Evolutionary conservation across 176 grass and related monocot species (phyloP), one percentile per base, ranked within the genome.

Genomic region (Phyllostachys edulis): DNA sequence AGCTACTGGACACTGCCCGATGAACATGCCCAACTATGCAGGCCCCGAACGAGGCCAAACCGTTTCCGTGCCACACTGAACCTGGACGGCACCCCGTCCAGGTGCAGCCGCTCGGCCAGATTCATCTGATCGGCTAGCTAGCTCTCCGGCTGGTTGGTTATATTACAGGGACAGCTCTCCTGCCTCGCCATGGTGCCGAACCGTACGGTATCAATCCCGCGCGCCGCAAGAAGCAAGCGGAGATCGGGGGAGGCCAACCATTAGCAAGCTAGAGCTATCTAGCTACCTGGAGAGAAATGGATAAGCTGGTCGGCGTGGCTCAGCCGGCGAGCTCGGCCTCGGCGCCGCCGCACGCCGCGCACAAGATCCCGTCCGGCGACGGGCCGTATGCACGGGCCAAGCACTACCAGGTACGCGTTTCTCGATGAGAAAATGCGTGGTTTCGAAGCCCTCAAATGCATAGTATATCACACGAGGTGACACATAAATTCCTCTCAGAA

Each of bases 351-450:
- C 87, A 94, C 73, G 86, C 86, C 29, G 61, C 87, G 44, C 78
- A 89, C 78, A 99, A 99, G 77, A 94, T 99, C 74, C 96, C 96
- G 0, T 23, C 93, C 40, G 96, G 96, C 77, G 93, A 92, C 47
- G 91, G 96, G 18, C 93, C 96, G 7, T 99, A 99, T 29, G 96
- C 92, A 2, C 88, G 96, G 81, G 96, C 91, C 65, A 99, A 99
- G 84, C 91, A 96, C 78, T 84, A 88, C 45, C 96, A 99, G 93
- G 96, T 99, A 34, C 32, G 32, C 32, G 32, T 34, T 34, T 34
- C 32, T 34, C 32, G 32, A 34, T 34, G 32, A 34, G 32, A 34
- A 34, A 34, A 34, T 34, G 32, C 32, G 32, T 34, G 32, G 32
- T 34, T 34, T 34, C 32, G 32, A 34, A 34, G 32, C 32, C 32